Conservation (phyloP, 257 asterid genomes). For the Ophiorrhiza pumila region DNA sequence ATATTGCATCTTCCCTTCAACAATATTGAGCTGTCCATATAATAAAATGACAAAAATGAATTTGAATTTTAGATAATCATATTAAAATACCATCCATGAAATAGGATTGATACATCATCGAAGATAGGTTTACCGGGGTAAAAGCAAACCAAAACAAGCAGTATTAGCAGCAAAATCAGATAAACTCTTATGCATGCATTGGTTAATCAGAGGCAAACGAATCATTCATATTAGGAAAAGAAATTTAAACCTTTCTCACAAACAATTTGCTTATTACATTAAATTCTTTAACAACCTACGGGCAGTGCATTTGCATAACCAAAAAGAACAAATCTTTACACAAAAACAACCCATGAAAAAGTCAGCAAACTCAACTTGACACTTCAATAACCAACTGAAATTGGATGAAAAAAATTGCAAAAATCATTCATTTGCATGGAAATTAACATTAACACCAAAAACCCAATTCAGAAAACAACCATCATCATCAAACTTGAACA, state of each 20-base stretch:
- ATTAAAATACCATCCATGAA: neutral
- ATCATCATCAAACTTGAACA: neutral
- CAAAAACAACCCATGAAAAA: neutral
- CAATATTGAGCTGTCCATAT: conserved; percentile 69
- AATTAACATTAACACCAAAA: neutral
- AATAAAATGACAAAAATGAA: neutral
- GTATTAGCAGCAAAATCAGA: neutral
- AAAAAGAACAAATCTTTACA: neutral
- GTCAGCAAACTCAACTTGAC: neutral
- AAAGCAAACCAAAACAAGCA: neutral
- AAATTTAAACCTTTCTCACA: neutral
- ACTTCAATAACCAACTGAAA: neutral
- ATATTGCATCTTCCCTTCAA: conserved; percentile 98
- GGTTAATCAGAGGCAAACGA: neutral
- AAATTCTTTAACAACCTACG: neutral
- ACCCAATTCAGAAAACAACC: neutral
- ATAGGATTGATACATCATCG: neutral
- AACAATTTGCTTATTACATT: neutral
- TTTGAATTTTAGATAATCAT: neutral
- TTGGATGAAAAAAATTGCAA: neutral
- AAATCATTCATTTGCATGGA: neutral
- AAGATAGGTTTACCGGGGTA: too few species aligned
- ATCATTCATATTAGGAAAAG: neutral
- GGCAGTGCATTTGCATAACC: neutral
- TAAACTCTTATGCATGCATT: neutral